phyloP scores from a whole-genome alignment of 169 alveolate species.

The Plasmodium cynomolgi region DNA sequence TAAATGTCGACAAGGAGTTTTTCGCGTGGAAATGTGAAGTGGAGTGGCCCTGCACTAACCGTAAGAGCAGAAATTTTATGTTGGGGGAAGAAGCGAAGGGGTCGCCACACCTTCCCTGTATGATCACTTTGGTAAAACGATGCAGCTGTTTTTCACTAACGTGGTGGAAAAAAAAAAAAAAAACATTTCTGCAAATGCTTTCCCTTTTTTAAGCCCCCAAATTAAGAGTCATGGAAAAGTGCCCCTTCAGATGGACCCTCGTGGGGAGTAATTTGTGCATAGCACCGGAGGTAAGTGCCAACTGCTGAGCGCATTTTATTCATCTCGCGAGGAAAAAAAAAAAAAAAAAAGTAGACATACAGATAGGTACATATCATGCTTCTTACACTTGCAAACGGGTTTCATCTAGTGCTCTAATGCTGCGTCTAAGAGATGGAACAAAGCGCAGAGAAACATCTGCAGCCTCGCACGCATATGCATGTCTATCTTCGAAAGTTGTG shows the following conservation, averaged over 20 bases:
- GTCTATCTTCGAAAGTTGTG: not conserved
- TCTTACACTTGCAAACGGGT: not conserved
- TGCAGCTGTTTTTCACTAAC: slow-evolving; percentile 7
- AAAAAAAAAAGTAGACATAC: not conserved
- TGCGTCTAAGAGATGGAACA: not conserved
- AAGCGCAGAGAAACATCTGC: not conserved
- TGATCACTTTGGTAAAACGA: not conserved
- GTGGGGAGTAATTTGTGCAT: slow-evolving; percentile 76
- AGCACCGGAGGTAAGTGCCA: slow-evolving; percentile 79
- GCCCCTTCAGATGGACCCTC: slow-evolving; percentile 82
- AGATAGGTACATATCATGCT: not conserved
- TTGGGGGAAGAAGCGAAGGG: not conserved
- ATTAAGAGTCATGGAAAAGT: slow-evolving; percentile 49
- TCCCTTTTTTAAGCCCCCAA: slow-evolving; percentile 33
- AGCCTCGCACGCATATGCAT: not conserved
- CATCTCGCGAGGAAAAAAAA: not conserved
- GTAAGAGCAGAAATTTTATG: slow-evolving; percentile 27
- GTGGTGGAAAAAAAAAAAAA: not conserved
- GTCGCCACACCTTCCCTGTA: not conserved
- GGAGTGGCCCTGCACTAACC: slow-evolving; percentile 83
- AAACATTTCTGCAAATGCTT: not conserved
- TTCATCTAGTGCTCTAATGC: not conserved
- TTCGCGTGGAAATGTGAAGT: slow-evolving; percentile 72
- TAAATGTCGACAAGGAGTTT: slow-evolving; percentile 34
- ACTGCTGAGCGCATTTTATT: not conserved